Percentiles rank a stretch among this genome's conserved stretches.
These are phyloP conservation scores for Lanmaoa rubissima DNA, from an alignment of 768 basidiomycete genomes.

Conservation along the genomic window DNA sequence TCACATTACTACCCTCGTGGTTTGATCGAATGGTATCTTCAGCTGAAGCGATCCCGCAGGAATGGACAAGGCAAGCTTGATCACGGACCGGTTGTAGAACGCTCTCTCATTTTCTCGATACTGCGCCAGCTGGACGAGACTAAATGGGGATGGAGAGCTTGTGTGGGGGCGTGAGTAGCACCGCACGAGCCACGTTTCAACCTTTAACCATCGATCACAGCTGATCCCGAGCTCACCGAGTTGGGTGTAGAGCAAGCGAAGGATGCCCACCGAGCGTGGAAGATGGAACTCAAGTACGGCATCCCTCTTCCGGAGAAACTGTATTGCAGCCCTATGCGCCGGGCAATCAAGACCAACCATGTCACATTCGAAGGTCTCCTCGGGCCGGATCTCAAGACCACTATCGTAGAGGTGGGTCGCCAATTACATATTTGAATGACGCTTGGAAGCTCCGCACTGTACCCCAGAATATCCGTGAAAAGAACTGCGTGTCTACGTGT, in stretches of 20 bases:
- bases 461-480: constrained; percentile 62
- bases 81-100: background rate
- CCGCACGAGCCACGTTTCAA: background rate
- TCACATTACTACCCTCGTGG: background rate
- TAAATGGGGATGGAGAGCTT: constrained; percentile 61
- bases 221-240: constrained; percentile 64
- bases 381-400: constrained; percentile 29
- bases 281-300: constrained; percentile 36
- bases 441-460: background rate
- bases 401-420: constrained; percentile 54
- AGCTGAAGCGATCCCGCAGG: constrained; percentile 24
- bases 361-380: constrained; percentile 51
- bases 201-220: constrained; percentile 30
- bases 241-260: constrained; percentile 57
- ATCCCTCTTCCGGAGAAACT: constrained; percentile 54
- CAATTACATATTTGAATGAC: background rate
- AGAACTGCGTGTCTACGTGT: constrained; percentile 66
- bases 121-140: constrained; percentile 51
- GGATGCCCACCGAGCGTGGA: constrained; percentile 46
- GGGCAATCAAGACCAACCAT: constrained; percentile 57
- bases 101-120: background rate
- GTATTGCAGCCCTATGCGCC: constrained; percentile 62
- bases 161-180: constrained; percentile 68
- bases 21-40: background rate
- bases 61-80: constrained; percentile 57